phyloP scores from a whole-genome alignment of 176 grass and related monocot species.

The Oropetium thomaeum region DNA sequence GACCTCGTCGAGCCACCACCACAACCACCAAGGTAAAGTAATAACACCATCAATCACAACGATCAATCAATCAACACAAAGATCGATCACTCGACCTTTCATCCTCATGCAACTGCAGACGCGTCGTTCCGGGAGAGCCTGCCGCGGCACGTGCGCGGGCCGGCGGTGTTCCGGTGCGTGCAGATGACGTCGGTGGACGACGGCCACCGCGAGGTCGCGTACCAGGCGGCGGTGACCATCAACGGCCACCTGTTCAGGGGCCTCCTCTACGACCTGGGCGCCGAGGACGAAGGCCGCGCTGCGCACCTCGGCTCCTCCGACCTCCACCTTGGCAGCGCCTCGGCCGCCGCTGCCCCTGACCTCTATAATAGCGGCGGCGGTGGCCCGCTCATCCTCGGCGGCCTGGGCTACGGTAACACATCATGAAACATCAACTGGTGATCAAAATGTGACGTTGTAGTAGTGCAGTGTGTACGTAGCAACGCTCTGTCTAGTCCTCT shows the following conservation, averaged over 20 bases:
- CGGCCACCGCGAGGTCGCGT: conserved; percentile 72
- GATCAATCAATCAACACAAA: background rate
- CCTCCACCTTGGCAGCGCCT: conserved; percentile 69
- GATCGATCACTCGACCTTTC: background rate
- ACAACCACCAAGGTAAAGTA: conserved; percentile 59
- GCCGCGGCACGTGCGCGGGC: conserved; percentile 77
- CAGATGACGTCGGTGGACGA: conserved; percentile 78
- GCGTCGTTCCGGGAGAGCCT: conserved; percentile 59
- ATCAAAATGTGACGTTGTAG: too few species aligned
- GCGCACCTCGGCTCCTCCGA: conserved; percentile 68
- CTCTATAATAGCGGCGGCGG: conserved; percentile 46
- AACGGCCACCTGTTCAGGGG: conserved; percentile 91
- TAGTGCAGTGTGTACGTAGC: background rate
- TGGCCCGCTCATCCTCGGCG: conserved; percentile 60
- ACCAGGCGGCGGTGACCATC: conserved; percentile 86
- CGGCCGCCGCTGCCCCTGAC: conserved; percentile 35
- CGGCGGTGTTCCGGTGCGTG: conserved; percentile 92
- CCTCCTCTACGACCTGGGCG: conserved; percentile 85
- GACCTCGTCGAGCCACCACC: conserved; percentile 57
- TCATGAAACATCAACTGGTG: conserved; percentile 44
- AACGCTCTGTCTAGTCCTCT: conserved; percentile 4
- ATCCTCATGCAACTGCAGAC: conserved; percentile 32
- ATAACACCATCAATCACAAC: background rate
- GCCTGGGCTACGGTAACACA: conserved; percentile 55
- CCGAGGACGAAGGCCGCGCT: conserved; percentile 32